A percentile compares a stretch with the other conserved stretches of the same genome.
phyloP scores from a whole-genome alignment of 164 flowering plant genomes.

The Brasenia schreberi region DNA sequence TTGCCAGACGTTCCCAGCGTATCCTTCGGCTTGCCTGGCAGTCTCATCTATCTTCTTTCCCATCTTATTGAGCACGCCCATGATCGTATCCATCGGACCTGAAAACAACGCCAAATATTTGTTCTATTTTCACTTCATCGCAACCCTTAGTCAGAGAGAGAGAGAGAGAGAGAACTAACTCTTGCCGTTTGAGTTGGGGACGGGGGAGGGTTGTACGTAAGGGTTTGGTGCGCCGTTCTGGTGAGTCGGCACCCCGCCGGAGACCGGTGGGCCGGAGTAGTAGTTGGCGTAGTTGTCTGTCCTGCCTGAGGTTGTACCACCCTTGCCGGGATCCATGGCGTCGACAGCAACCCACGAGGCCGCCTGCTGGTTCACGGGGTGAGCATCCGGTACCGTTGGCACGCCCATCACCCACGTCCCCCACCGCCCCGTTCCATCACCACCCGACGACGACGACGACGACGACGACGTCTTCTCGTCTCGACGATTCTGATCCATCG shows the following conservation, averaged over 20 bases:
- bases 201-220: slow-evolving; percentile 8
- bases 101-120: background rate
- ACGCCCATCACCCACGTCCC: slow-evolving; percentile 15
- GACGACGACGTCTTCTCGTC: background rate
- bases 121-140: background rate
- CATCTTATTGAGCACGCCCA: slow-evolving; percentile 3
- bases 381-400: slow-evolving; percentile 5
- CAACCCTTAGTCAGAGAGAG: background rate
- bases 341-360: slow-evolving; percentile 9
- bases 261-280: background rate
- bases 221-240: slow-evolving; percentile 1
- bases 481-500: background rate
- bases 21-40: slow-evolving; percentile 33
- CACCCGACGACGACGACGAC: background rate
- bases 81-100: slow-evolving; percentile 9
- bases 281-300: slow-evolving; percentile 9
- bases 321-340: background rate
- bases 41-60: slow-evolving; percentile 11
- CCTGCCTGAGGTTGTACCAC: background rate
- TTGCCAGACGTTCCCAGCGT: slow-evolving; percentile 57
- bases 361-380: slow-evolving; percentile 7
- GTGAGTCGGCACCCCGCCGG: background rate
- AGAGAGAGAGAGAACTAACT: slow-evolving; percentile 4
- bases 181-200: slow-evolving; percentile 7
- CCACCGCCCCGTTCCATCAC: slow-evolving; percentile 3